Conservation (phyloP, 371 early-diverging fungal species). For the Smittium mucronatum region DNA sequence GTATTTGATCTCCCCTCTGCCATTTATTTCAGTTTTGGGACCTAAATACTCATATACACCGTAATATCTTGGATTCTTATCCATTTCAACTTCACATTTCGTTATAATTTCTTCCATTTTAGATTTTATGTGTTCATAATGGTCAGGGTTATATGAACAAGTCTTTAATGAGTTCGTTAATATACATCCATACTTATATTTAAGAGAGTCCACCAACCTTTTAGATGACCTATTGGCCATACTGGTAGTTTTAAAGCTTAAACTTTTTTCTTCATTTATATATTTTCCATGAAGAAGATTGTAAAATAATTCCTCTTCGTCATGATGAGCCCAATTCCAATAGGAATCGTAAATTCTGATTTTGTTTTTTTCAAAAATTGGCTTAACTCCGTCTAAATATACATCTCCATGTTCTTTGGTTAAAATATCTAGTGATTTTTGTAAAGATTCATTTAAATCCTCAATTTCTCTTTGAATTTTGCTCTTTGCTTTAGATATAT, state of each 20-base stretch:
- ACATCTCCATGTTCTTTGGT: conserved; percentile 76
- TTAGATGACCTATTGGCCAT: conserved; percentile 76
- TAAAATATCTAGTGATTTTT: conserved; percentile 69
- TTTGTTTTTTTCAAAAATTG: conserved; percentile 66
- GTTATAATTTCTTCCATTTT: conserved; percentile 47
- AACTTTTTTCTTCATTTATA: not conserved
- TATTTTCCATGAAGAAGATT: no score
- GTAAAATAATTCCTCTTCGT: not conserved
- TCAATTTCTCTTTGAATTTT: conserved; percentile 44
- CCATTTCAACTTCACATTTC: conserved; percentile 63
- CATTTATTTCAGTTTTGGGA: conserved; percentile 60
- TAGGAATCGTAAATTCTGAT: conserved; percentile 82
- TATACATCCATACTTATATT: conserved; percentile 56
- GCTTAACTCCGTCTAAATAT: conserved; percentile 76
- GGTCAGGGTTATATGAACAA: not conserved
- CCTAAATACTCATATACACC: conserved; percentile 61
- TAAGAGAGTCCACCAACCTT: conserved; percentile 60
- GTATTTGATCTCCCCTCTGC: conserved; percentile 67
- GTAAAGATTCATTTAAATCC: conserved; percentile 45
- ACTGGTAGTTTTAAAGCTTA: not conserved
- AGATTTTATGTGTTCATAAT: not conserved
- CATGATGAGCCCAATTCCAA: conserved; percentile 95
- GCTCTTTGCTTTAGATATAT: conserved; percentile 17
- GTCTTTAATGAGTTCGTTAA: conserved; percentile 9
- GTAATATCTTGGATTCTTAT: conserved; percentile 66